phyloP scores from a whole-genome alignment of 1,284 basidiomycete species.

The Moniliophthora roreri region DNA sequence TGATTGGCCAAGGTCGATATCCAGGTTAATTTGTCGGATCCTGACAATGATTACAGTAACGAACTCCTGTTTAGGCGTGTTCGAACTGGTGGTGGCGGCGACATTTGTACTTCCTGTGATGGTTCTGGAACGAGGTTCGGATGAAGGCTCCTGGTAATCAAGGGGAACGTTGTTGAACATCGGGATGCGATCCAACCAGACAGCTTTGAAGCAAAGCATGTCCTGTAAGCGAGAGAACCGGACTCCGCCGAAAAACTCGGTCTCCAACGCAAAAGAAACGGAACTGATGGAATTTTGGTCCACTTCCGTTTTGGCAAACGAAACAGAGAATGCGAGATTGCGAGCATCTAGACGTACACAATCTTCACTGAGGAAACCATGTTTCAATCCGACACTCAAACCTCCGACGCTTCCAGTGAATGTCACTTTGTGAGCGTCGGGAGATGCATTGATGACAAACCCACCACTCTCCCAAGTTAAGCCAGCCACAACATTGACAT shows the following conservation, averaged over 20 bases:
- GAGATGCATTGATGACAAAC: slow-evolving; percentile 76
- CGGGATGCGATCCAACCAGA: slow-evolving; percentile 86
- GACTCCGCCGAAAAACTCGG: slow-evolving; percentile 71
- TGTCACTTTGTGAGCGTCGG: slow-evolving; percentile 66
- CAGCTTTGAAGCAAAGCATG: slow-evolving; percentile 85
- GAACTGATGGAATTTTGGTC: slow-evolving; percentile 46
- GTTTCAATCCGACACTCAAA: slow-evolving; percentile 75
- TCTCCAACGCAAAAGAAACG: slow-evolving; percentile 72
- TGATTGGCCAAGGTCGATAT: slow-evolving; percentile 77
- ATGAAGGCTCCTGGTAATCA: slow-evolving; percentile 29
- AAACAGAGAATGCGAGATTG: slow-evolving; percentile 72
- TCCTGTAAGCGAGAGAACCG: slow-evolving; percentile 84
- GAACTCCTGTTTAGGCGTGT: slow-evolving; percentile 49
- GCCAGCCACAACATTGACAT: slow-evolving; percentile 85
- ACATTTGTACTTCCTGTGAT: slow-evolving; percentile 24
- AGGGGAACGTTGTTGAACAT: slow-evolving; percentile 42
- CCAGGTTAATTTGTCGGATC: slow-evolving; percentile 69
- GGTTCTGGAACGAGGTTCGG: slow-evolving; percentile 17
- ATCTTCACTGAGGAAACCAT: slow-evolving; percentile 80
- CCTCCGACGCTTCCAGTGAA: slow-evolving; percentile 81
- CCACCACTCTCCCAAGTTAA: slow-evolving; percentile 92
- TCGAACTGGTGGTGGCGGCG: slow-evolving; percentile 18
- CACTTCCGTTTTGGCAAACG: slow-evolving; percentile 55
- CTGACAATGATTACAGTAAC: slow-evolving; percentile 65
- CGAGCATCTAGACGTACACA: slow-evolving; percentile 74